phyloP scores from a whole-genome alignment of 805 yeast species.

The Sporopachydermia quercuum region DNA sequence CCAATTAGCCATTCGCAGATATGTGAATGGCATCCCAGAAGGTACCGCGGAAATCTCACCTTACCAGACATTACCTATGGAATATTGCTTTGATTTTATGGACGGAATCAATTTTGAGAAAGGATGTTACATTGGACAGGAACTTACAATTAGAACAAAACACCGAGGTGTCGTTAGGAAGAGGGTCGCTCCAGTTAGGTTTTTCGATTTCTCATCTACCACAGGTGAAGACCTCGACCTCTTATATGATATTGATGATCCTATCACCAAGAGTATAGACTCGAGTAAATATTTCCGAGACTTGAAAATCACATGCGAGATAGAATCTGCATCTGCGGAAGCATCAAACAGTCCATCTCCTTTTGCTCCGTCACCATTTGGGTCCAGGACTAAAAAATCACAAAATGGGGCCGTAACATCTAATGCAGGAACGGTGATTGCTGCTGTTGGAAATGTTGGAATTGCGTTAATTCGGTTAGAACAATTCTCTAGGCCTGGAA shows the following conservation, averaged over 20 bases:
- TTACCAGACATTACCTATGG: slow-evolving; percentile 60
- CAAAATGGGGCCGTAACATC: background rate
- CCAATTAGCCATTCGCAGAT: slow-evolving; percentile 22
- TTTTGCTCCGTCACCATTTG: slow-evolving; percentile 8
- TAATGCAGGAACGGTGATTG: slow-evolving; percentile 42
- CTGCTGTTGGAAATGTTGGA: slow-evolving; percentile 45
- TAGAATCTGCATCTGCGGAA: background rate
- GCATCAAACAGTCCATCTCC: background rate
- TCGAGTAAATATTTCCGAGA: slow-evolving; percentile 1
- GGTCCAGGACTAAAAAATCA: no score
- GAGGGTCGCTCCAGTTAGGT: slow-evolving; percentile 57
- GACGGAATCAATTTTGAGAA: slow-evolving; percentile 76
- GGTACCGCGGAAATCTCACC: slow-evolving; percentile 31
- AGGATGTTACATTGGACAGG: slow-evolving; percentile 97
- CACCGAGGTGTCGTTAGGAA: slow-evolving; percentile 76
- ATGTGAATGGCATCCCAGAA: slow-evolving; percentile 38
- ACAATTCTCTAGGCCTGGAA: slow-evolving; percentile 23
- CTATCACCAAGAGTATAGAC: slow-evolving; percentile 4
- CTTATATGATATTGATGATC: slow-evolving; percentile 3
- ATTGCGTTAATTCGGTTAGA: slow-evolving; percentile 44
- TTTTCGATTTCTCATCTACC: slow-evolving; percentile 13
- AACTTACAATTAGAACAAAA: slow-evolving; percentile 75
- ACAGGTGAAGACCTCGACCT: slow-evolving; percentile 6
- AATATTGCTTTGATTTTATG: slow-evolving; percentile 64
- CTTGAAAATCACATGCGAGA: background rate